phyloP scores from a whole-genome alignment of 2,329 filamentous ascomycete genomes.

The Zymoseptoria passerinii region DNA sequence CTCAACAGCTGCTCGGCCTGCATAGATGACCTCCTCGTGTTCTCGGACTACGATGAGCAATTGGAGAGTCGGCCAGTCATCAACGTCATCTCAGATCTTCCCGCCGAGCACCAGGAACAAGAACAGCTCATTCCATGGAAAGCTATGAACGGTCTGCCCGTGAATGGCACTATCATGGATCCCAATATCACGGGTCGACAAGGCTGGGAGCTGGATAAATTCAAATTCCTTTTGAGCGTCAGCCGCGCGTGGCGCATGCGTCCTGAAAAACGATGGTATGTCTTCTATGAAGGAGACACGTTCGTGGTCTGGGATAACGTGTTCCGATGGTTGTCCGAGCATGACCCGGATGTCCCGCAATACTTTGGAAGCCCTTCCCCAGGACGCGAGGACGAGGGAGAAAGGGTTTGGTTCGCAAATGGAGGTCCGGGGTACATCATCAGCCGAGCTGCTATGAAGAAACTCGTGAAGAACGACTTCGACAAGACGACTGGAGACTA shows the following conservation, averaged over 20 bases:
- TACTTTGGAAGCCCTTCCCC: constrained; percentile 14
- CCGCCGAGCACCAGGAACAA: constrained; percentile 20
- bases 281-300: constrained; percentile 48
- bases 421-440: constrained; percentile 44
- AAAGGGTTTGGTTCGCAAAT: constrained; percentile 38
- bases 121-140: constrained; percentile 12
- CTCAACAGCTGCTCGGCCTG: constrained; percentile 47
- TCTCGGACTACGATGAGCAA: constrained; percentile 42
- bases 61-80: constrained; percentile 32
- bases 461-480: constrained; percentile 27
- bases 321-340: constrained; percentile 8
- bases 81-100: constrained; percentile 42
- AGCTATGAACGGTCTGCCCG: constrained; percentile 9
- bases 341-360: constrained; percentile 10
- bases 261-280: constrained; percentile 43
- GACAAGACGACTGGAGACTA: constrained; percentile 31
- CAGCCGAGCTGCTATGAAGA: constrained; percentile 39
- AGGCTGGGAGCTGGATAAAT: constrained; percentile 46
- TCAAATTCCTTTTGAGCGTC: constrained; percentile 47
- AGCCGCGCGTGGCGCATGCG: constrained; percentile 41
- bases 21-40: constrained; percentile 40
- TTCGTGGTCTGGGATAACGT: constrained; percentile 36
- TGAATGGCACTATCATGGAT: constrained; percentile 11
- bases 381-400: constrained; percentile 28
- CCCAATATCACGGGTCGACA: constrained; percentile 7